phyloP scores from a whole-genome alignment of 2,329 filamentous ascomycete species.

The Colletotrichum plurivorum region DNA sequence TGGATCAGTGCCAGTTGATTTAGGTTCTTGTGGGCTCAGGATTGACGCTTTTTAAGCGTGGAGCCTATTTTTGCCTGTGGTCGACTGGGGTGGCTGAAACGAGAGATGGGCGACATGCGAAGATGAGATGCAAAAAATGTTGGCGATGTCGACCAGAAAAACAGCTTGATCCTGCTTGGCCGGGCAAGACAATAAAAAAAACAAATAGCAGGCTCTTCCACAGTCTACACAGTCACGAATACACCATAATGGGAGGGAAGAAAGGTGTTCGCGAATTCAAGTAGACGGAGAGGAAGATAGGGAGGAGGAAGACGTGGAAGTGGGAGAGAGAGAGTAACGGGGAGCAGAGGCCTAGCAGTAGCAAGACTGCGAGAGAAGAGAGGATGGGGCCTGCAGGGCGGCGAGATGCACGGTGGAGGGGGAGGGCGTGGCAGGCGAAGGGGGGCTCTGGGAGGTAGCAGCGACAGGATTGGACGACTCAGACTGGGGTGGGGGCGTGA shows the following conservation, averaged over 20 bases:
- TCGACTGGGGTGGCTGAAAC: slow-evolving; percentile 41
- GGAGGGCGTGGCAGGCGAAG: slow-evolving; percentile 22
- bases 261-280: not conserved
- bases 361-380: slow-evolving; percentile 36
- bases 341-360: not conserved
- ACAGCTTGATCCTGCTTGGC: not conserved
- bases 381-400: slow-evolving; percentile 40
- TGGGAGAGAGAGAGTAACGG: slow-evolving; percentile 23
- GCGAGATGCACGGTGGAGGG: slow-evolving; percentile 36
- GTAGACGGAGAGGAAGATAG: slow-evolving; percentile 3
- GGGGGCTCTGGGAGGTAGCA: slow-evolving; percentile 1
- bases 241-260: slow-evolving; percentile 2
- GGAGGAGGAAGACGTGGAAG: slow-evolving; percentile 4
- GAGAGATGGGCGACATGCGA: slow-evolving; percentile 16
- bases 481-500: slow-evolving; percentile 16
- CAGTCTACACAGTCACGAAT: not conserved
- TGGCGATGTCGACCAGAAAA: not conserved
- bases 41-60: slow-evolving; percentile 41
- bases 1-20: slow-evolving; percentile 41
- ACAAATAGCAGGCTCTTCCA: too few relatives aligned
- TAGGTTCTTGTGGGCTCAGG: slow-evolving; percentile 41
- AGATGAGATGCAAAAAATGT: slow-evolving; percentile 1
- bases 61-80: slow-evolving; percentile 41
- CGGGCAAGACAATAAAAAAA: too few relatives aligned
- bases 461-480: slow-evolving; percentile 23